phyloP scores from a whole-genome alignment of 1,139 yeast species.

The Saccharomyces hybrid region DNA sequence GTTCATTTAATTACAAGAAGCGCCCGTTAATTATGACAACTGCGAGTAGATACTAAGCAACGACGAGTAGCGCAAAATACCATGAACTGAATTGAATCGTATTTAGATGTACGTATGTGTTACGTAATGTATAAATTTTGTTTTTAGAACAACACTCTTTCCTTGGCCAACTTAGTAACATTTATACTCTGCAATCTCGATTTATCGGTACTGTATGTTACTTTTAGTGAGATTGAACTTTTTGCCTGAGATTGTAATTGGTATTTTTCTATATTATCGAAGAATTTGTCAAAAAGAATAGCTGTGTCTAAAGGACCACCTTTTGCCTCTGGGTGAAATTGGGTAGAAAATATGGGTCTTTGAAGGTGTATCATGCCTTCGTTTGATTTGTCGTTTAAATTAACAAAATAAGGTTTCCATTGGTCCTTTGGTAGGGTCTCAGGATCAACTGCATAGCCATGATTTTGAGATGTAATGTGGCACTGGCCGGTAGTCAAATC shows the following conservation, averaged over 20 bases:
- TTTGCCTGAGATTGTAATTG: conserved; percentile 33
- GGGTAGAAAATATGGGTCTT: conserved; percentile 89
- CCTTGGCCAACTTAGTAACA: conserved; percentile 76
- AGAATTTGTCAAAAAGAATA: conserved; percentile 83
- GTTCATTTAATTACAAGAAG: not conserved
- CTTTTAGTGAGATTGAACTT: conserved; percentile 11
- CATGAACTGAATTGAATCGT: not conserved
- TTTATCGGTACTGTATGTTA: conserved; percentile 32
- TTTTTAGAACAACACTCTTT: conserved; percentile 49
- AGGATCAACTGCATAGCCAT: conserved; percentile 94
- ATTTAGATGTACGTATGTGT: not conserved
- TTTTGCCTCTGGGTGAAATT: conserved; percentile 98
- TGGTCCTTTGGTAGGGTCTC: conserved; percentile 57
- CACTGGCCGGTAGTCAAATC: conserved; percentile 86
- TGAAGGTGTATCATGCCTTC: conserved; percentile 91
- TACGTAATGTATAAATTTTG: conserved; percentile 4
- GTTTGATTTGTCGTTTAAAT: conserved; percentile 88
- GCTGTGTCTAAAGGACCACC: conserved; percentile 96
- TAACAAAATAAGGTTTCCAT: conserved; percentile 81
- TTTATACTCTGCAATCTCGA: conserved; percentile 38
- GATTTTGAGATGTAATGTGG: conserved; percentile 96
- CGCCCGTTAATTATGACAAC: not conserved
- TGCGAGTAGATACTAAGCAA: not conserved
- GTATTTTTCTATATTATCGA: conserved; percentile 57
- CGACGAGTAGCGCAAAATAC: not conserved